phyloP scores from a whole-genome alignment of 1,284 basidiomycete genomes.

The Singerocomus inundabilis region DNA sequence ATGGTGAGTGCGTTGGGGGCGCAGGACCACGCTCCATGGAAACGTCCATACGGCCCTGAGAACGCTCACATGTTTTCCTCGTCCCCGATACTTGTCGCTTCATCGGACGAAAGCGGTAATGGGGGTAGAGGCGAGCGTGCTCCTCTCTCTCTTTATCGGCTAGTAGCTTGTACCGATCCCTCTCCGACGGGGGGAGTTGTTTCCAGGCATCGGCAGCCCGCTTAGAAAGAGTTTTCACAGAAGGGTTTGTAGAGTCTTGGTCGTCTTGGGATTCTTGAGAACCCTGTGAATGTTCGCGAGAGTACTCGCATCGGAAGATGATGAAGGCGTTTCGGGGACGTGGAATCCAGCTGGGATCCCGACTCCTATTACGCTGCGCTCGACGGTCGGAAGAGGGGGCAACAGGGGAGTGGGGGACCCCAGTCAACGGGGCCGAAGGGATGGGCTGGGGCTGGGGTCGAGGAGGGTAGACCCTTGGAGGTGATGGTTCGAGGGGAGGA shows the following conservation, averaged over 20 bases:
- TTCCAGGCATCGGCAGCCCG: constrained; percentile 63
- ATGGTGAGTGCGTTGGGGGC: constrained; percentile 12
- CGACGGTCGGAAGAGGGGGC: constrained; percentile 34
- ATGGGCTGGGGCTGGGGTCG: background rate
- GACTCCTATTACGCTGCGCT: constrained; percentile 33
- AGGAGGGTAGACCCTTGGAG: background rate
- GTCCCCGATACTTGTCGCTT: constrained; percentile 36
- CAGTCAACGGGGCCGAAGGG: background rate
- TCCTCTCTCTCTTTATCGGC: constrained; percentile 53
- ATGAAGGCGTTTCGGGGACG: constrained; percentile 89
- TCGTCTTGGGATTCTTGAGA: constrained; percentile 20
- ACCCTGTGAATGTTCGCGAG: constrained; percentile 35
- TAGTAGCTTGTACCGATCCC: constrained; percentile 45
- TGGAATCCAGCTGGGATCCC: constrained; percentile 66
- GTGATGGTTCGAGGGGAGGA: constrained; percentile 13
- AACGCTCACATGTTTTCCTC: constrained; percentile 24
- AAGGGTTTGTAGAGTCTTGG: constrained; percentile 18
- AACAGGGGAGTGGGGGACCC: constrained; percentile 2
- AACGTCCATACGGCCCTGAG: background rate
- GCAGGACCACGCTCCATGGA: constrained; percentile 1
- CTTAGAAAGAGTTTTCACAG: constrained; percentile 54
- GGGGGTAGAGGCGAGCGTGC: constrained; percentile 53
- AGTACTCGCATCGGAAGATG: constrained; percentile 80
- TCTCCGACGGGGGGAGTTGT: constrained; percentile 43
- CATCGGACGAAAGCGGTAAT: constrained; percentile 61